Percentiles rank a stretch among this genome's conserved stretches.
Evolutionary conservation across 2,329 filamentous ascomycete species (phyloP).

Genomic region (Hymenoscyphus linearis): DNA sequence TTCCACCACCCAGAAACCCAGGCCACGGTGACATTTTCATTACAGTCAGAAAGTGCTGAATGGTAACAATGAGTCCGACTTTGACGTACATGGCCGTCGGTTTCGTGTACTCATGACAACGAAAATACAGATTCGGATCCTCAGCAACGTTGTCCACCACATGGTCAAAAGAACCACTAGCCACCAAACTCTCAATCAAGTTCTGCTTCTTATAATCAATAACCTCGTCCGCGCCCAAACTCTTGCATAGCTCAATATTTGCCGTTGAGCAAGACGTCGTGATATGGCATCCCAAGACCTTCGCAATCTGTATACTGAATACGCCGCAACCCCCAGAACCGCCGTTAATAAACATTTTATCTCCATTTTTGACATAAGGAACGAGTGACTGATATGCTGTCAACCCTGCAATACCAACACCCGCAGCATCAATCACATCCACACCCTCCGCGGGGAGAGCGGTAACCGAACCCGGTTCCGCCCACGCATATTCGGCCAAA

Average conservation of each 20-base stretch:
- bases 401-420: conserved; percentile 35
- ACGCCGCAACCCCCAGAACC: conserved; percentile 57
- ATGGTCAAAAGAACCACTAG: conserved; percentile 19
- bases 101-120: conserved; percentile 18
- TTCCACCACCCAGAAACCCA: conserved; percentile 18
- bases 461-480: background rate
- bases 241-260: conserved; percentile 52
- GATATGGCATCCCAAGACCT: conserved; percentile 53
- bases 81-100: conserved; percentile 14
- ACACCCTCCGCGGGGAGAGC: conserved; percentile 21
- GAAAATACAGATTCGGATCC: conserved; percentile 14
- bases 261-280: conserved; percentile 50
- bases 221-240: conserved; percentile 45
- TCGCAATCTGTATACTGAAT: conserved; percentile 58
- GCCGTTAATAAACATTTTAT: conserved; percentile 60
- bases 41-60: background rate
- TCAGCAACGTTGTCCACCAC: conserved; percentile 22
- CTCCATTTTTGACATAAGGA: conserved; percentile 41
- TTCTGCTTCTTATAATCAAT: conserved; percentile 14
- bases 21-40: conserved; percentile 15
- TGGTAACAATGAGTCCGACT: conserved; percentile 60
- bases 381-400: conserved; percentile 39
- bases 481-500: conserved; percentile 8
- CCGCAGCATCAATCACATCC: conserved; percentile 36
- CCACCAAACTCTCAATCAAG: conserved; percentile 14